phyloP scores from a whole-genome alignment of 176 grass and related monocot species.

The Juncus inflexus region DNA sequence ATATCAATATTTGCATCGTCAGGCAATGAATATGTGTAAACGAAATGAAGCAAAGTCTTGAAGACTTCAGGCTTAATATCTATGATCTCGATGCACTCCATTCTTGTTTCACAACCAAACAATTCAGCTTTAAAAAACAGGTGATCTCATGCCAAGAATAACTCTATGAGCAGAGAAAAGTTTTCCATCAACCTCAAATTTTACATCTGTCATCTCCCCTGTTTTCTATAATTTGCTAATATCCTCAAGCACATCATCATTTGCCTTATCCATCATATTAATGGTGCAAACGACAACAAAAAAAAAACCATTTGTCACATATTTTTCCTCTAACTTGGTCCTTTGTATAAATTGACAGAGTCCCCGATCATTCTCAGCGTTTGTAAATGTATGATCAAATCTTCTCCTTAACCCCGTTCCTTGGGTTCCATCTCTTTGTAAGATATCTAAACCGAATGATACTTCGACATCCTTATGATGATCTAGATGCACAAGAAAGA shows the following conservation, averaged over 20 bases:
- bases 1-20: no score
- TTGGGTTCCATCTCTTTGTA: not conserved
- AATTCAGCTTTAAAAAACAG: not conserved
- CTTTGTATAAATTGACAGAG: not conserved
- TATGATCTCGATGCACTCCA: not conserved
- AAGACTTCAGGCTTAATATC: not conserved
- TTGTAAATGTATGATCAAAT: not conserved
- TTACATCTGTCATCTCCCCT: not conserved
- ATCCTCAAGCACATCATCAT: not conserved
- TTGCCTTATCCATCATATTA: not conserved
- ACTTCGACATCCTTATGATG: not conserved
- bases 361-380: not conserved
- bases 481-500: constrained; percentile 11
- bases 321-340: not conserved
- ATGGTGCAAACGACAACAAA: not conserved
- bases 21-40: not conserved
- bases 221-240: not conserved
- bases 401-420: not conserved
- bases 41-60: constrained; percentile 3
- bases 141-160: constrained; percentile 2
- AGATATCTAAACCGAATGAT: constrained; percentile 2
- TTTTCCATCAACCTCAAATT: constrained; percentile 12
- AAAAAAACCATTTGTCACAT: constrained; percentile 1
- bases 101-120: no score
- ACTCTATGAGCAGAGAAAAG: constrained; percentile 18